Base-by-base conservation (phyloP, 2,329 filamentous ascomycete genomes). In the Annulohypoxylon truncatum region DNA sequence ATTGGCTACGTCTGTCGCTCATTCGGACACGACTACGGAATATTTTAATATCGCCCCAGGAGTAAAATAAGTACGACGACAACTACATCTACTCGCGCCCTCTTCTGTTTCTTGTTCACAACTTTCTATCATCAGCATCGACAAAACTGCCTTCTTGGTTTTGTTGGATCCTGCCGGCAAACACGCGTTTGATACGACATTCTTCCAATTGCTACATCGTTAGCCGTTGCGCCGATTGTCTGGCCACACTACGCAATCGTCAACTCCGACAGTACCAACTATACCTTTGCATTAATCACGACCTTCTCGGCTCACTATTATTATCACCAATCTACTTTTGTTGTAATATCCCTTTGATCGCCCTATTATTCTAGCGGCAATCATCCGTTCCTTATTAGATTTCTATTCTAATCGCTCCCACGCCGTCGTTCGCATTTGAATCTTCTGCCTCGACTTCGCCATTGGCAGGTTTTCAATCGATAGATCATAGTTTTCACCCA, bases 261-360 rank as follows among this genome's bases (percentile, higher is more conserved):
- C 60, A 57, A 33, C 26, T 40, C 31, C 48, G 55, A 61, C 58
- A 61, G 42, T 59, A 52, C 56, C 60, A 46, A 68, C 64, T 66
- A 66, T 68, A 58, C 64, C 64, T 60, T 61, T 61, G 40, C 70
- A 72, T 72, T 75, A 75, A 74, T 72, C 72, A 71, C 54, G 70
- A 20, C 56, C 61, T 69, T 61, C 57, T 63, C 61, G 57, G 54
- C 53, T 55, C 57, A 52, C 64, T 59, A 52, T 66, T 66, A 67
- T 68, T 62, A 35, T 62, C 55, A 51, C 55, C 64, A 68, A 67
- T 70, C 61, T 75, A 76, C 66, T 73, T 73, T 72, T 64, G 70
- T 77, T 76, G 72, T 77, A 77, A 78, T 77, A 77, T 72, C 57
- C 48, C 66, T 64, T 71, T 68, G 75, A 74, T 72, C 51, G 71